Evolutionary conservation across 2,329 filamentous ascomycete genomes (phyloP), one percentile per base, ranked within the genome.

Genomic region (Aspergillus sp.): DNA sequence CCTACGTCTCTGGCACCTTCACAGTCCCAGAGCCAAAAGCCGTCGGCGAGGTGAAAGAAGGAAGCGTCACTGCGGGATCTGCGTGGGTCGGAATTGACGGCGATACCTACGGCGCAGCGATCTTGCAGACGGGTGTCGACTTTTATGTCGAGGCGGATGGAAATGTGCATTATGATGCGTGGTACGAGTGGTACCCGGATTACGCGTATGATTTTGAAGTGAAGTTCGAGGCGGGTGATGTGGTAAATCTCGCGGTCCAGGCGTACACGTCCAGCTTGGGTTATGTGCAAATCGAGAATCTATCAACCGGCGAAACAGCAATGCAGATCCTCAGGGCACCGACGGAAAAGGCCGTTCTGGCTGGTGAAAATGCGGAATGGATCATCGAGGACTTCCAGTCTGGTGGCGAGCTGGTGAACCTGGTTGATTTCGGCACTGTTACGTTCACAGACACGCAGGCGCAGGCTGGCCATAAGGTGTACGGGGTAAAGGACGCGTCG

Each of bases 81-180:
- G 78, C 77, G 9, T 82, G 78, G 80, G 78, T 83, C 7, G 80
- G 80, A 20, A 82, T 83, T 48, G 80, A 83, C 50, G 80, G 80
- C 10, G 77, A 81, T 55, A 79, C 77, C 4, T 82, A 77, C 61
- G 60, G 59, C 15, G 68, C 66, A 2, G 76, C 78, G 6, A 80
- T 82, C 46, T 65, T 82, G 4, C 79, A 82, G 60, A 77, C 78
- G 1, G 80, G 79, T 27, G 64, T 83, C 32, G 79, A 82, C 61
- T 79, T 79, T 60, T 74, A 73, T 45, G 64, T 75, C 38, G 57
- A 71, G n/a, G 15, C 37, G 2, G 64, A 68, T n/a, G 63, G 60
- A 6, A 35, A 60, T 13, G 48, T 51, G n/a, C 67, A 60, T 5
- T 82, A 74, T 56, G 74, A 78, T 48, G 76, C 78, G 15, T 83